Evolutionary conservation across 768 basidiomycete species (phyloP).

Genomic region (Suillus variegatus): DNA sequence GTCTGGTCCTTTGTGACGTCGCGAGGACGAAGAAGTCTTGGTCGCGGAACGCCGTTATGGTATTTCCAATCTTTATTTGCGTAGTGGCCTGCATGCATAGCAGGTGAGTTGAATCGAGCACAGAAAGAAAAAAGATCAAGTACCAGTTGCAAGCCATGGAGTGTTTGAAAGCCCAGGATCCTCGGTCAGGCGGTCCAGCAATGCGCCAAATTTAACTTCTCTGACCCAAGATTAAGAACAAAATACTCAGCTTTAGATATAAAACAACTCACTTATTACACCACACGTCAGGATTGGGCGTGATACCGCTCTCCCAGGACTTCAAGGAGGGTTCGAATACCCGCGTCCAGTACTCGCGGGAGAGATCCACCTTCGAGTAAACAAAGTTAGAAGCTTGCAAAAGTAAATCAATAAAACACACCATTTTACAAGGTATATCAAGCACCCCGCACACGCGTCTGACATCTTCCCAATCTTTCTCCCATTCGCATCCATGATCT

Average conservation of each 20-base stretch:
- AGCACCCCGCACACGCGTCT: constrained; percentile 72
- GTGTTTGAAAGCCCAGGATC: constrained; percentile 29
- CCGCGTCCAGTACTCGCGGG: constrained; percentile 84
- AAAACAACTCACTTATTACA: constrained; percentile 70
- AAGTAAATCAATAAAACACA: constrained; percentile 25
- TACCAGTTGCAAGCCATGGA: constrained; percentile 84
- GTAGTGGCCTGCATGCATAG: constrained; percentile 68
- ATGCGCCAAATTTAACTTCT: constrained; percentile 89
- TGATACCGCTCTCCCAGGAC: constrained; percentile 75
- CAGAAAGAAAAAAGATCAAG: constrained; percentile 2
- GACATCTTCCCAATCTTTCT: constrained; percentile 93
- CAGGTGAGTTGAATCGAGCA: neutral
- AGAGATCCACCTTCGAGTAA: constrained; percentile 72
- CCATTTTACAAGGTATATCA: constrained; percentile 76
- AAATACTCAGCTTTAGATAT: neutral
- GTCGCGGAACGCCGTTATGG: constrained; percentile 32
- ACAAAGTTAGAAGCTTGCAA: constrained; percentile 7
- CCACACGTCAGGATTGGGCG: constrained; percentile 92
- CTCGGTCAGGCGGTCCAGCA: constrained; percentile 61
- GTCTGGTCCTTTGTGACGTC: constrained; percentile 87
- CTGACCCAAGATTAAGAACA: constrained; percentile 37
- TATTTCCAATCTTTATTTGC: constrained; percentile 65
- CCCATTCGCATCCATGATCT: constrained; percentile 92
- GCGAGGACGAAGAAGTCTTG: constrained; percentile 50
- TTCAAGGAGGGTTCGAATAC: constrained; percentile 88